Evolutionary conservation across 2,329 filamentous ascomycete genomes (phyloP).

Genomic region (Claviceps fusiformis): DNA sequence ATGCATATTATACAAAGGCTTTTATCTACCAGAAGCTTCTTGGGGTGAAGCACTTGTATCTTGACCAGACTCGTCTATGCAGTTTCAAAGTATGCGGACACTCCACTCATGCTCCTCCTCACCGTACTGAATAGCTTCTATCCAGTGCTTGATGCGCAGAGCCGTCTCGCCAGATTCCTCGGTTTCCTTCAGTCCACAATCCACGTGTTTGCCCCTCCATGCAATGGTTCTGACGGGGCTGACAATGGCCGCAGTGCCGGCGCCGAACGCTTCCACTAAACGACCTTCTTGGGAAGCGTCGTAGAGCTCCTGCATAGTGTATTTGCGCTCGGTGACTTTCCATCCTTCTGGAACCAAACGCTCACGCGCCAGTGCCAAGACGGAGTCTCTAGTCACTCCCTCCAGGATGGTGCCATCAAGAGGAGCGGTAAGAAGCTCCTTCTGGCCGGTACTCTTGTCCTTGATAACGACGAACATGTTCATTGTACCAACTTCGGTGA

Average conservation of each 20-base stretch:
- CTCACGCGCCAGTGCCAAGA: conserved; percentile 76
- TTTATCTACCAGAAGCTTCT: not conserved
- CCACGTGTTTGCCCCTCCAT: conserved; percentile 70
- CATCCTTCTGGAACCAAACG: conserved; percentile 74
- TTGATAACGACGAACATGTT: conserved; percentile 85
- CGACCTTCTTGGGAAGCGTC: conserved; percentile 74
- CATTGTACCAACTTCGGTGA: conserved; percentile 98
- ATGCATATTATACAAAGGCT: not conserved
- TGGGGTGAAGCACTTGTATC: not conserved
- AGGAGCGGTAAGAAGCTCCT: conserved; percentile 87
- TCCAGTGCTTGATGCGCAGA: conserved; percentile 86
- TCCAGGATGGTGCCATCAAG: conserved; percentile 94
- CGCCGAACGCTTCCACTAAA: conserved; percentile 82
- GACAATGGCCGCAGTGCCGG: conserved; percentile 89
- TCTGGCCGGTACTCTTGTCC: conserved; percentile 77
- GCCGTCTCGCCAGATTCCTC: conserved; percentile 85
- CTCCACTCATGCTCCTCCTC: conserved; percentile 91
- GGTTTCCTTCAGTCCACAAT: conserved; percentile 67
- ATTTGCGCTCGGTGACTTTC: conserved; percentile 78
- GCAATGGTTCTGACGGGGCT: conserved; percentile 79
- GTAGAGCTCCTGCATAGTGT: conserved; percentile 75
- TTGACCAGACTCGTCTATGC: not conserved
- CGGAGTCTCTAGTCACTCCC: conserved; percentile 85
- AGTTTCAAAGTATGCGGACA: conserved; percentile 29
- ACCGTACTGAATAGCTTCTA: conserved; percentile 88